Evolutionary conservation across 345 rosid genomes (phyloP), one percentile per base, ranked within the genome.

Genomic region (Salix purpurea): DNA sequence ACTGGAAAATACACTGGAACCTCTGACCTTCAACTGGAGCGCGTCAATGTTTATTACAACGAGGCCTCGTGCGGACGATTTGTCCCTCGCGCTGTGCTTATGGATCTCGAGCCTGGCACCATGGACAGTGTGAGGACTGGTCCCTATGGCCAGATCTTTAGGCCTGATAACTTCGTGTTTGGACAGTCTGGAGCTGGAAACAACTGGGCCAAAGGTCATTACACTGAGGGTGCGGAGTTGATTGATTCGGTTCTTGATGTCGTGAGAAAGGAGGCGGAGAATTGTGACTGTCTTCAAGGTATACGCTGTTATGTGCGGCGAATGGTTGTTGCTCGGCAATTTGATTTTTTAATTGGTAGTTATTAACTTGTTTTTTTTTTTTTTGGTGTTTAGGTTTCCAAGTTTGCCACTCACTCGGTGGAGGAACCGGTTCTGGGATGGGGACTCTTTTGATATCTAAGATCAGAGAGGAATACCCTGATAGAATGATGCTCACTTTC

Each of bases 271-370:
- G 82, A 79, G 10, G 82, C 82, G 0, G 82, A 79, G 34, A 79
- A 79, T 26, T 79, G 82, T 19, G 82, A 79, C 21, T 79, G 82
- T 74, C 82, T 79, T 44, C 82, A 79, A 79, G 82, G 82, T 78
- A 40, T 39, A 5, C 37, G 37, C 7, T 36, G 37, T 36, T 5
- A 36, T 36, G 7, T 36, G 37, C 37, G 37, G 37, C 37, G 37
- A 5, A 5, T 5, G 37, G 7, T 5, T 36, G 37, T 36, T 36
- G 37, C 0, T 5, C 37, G 37, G 37, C 37, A 36, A 36, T 70
- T 34, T 64, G 19, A 34, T 24, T 32, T 64, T 32, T 4, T 1
- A 30, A n/a, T 4, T 24, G 4, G 67, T 54, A 14, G 11, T 24
- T 52, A 48, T 36, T 36, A 36, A 21, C 4, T 39, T 5, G 32